phyloP scores from a whole-genome alignment of 108 stramenopile species.

The Parietichytrium sp. region DNA sequence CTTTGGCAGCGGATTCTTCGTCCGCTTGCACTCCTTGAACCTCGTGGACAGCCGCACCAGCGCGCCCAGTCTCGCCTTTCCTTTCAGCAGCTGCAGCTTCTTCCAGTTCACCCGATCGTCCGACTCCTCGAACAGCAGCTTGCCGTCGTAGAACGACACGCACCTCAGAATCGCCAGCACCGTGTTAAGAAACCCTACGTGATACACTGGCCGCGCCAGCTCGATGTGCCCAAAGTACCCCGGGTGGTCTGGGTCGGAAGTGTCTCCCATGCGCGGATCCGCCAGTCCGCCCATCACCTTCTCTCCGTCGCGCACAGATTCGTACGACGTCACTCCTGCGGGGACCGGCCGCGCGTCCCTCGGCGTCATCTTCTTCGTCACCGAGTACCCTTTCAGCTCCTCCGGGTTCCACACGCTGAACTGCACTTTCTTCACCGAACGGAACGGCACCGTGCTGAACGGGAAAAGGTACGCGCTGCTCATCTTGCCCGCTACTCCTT shows the following conservation, averaged over 20 bases:
- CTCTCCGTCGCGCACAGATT: slow-evolving; percentile 69
- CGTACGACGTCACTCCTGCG: slow-evolving; percentile 83
- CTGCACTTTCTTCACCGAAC: slow-evolving; percentile 87
- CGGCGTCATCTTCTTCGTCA: slow-evolving; percentile 80
- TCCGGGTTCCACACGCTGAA: slow-evolving; percentile 94
- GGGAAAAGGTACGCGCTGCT: slow-evolving; percentile 69
- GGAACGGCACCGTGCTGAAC: slow-evolving; percentile 79
- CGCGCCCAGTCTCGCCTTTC: slow-evolving; percentile 2
- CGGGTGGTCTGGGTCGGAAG: slow-evolving; percentile 80
- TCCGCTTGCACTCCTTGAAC: neutral
- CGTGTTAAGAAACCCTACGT: slow-evolving; percentile 86
- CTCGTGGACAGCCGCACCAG: neutral
- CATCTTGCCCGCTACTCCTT: neutral
- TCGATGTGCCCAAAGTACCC: slow-evolving; percentile 99
- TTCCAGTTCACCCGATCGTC: slow-evolving; percentile 62
- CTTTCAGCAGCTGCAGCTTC: neutral
- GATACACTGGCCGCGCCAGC: slow-evolving; percentile 90
- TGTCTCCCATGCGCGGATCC: slow-evolving; percentile 89
- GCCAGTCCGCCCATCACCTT: slow-evolving; percentile 93
- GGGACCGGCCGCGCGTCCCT: slow-evolving; percentile 56
- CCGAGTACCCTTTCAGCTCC: slow-evolving; percentile 81
- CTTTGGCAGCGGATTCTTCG: neutral
- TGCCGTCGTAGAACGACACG: slow-evolving; percentile 88
- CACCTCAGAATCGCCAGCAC: slow-evolving; percentile 84
- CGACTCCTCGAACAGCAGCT: slow-evolving; percentile 66